Percentiles rank a stretch among this genome's conserved stretches.
Conservation (phyloP, 2,329 filamentous ascomycete genomes). For the Colletotrichum spinosum region DNA sequence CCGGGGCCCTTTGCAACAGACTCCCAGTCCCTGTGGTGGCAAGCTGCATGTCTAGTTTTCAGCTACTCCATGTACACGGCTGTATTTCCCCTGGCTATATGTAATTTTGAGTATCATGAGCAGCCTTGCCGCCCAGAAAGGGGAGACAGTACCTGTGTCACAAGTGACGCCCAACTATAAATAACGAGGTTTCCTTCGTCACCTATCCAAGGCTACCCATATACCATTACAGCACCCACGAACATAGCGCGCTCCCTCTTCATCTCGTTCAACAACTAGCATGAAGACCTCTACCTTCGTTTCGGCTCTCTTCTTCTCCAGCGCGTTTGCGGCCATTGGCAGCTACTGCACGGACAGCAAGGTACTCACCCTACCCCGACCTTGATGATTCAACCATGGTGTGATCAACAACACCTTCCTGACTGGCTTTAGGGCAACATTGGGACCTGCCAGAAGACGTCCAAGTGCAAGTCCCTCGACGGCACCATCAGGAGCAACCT, state of each 20-base stretch:
- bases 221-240: background rate
- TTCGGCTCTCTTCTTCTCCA: constrained; percentile 14
- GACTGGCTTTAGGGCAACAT: constrained; percentile 12
- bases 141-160: too few species aligned
- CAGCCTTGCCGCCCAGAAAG: too few species aligned
- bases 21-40: too few species aligned
- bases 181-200: too few species aligned
- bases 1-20: too few species aligned
- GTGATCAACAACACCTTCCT: background rate
- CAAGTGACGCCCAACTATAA: too few species aligned
- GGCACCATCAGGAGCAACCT: constrained; percentile 24
- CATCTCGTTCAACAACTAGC: background rate
- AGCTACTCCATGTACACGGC: too few species aligned
- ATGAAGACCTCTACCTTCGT: constrained; percentile 24
- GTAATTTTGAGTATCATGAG: too few species aligned
- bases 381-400: background rate
- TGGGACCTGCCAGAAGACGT: constrained; percentile 31
- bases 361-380: background rate
- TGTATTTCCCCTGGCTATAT: too few species aligned
- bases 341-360: constrained; percentile 30
- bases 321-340: constrained; percentile 23
- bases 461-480: constrained; percentile 26
- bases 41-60: too few species aligned
- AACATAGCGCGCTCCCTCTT: background rate
- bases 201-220: background rate